Evolutionary conservation across 345 rosid species (phyloP), one percentile per base, ranked within the genome.

Genomic region (Ailanthus altissimus): DNA sequence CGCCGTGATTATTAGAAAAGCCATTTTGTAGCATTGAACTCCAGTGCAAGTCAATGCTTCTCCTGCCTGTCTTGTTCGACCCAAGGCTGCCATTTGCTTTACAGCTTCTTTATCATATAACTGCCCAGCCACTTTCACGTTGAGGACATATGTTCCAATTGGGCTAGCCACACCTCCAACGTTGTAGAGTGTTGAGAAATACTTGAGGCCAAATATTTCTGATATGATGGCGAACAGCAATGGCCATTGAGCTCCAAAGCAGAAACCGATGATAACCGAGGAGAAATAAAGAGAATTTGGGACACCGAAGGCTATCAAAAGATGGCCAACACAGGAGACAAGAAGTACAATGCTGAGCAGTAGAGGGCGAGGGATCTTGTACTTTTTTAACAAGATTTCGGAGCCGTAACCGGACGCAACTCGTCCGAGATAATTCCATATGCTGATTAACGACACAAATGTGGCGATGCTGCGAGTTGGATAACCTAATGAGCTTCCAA

Each of bases 211-310:
- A 54, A 85, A 85, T 18, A 85, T 58, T 46, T 85, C 84, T 6
- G 88, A 83, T 62, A 83, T 81, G 61, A 85, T 85, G 1, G 88
- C 88, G 14, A 75, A 83, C 18, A 85, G 9, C 8, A 85, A 70
- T 1, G 88, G 88, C 86, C 82, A 79, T 63, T 81, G 86, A 4
- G 86, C 88, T 25, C 88, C 86, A 3, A 85, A 78, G 75, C 86
- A 83, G 81, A 85, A 85, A 28, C 88, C 86, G 43, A 75, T 78
- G 18, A 85, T 65, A 20, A 83, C 69, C 0, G 88, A 85, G 20
- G 86, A 54, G 40, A 77, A 21, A 73, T 85, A 85, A 47, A 85
- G 88, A 11, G 84, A 57, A 12, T 73, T 68, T 2, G 88, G 81
- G 49, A 83, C 79, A 23, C 77, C 84, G 18, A 83, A 83, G 16